phyloP scores from a whole-genome alignment of 2,329 filamentous ascomycete genomes.

The Aspergillus ibericus region DNA sequence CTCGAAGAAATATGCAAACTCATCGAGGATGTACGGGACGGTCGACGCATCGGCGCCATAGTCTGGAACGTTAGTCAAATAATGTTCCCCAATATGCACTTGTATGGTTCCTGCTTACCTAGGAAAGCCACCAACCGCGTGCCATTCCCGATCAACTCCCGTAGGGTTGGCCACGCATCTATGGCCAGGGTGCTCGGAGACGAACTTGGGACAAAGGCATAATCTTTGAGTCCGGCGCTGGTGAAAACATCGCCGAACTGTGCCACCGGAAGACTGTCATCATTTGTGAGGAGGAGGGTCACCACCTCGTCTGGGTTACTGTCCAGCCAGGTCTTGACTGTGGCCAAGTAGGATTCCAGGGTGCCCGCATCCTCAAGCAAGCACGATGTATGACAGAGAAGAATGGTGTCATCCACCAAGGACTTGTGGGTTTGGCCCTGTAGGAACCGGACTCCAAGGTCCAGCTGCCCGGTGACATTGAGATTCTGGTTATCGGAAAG shows the following conservation, averaged over 20 bases:
- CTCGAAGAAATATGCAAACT: constrained; percentile 50
- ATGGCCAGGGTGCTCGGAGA: constrained; percentile 32
- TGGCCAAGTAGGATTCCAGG: constrained; percentile 56
- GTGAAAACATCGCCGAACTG: constrained; percentile 37
- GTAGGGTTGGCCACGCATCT: constrained; percentile 45
- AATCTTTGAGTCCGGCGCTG: constrained; percentile 31
- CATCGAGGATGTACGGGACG: constrained; percentile 45
- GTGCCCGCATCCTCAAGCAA: constrained; percentile 59
- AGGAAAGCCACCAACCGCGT: constrained; percentile 48
- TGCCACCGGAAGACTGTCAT: constrained; percentile 44
- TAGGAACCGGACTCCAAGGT: constrained; percentile 63
- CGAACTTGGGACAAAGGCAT: constrained; percentile 39
- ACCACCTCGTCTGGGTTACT: constrained; percentile 61
- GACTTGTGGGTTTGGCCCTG: constrained; percentile 62
- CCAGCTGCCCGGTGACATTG: constrained; percentile 58
- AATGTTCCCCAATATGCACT: not conserved
- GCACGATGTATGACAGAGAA: constrained; percentile 67
- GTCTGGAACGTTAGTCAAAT: constrained; percentile 27
- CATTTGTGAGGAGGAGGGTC: constrained; percentile 64
- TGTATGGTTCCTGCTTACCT: constrained; percentile 24
- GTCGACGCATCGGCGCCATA: constrained; percentile 40
- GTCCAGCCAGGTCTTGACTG: constrained; percentile 62
- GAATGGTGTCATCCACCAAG: constrained; percentile 49
- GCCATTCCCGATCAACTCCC: constrained; percentile 42
- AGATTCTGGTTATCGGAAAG: constrained; percentile 62